Evolutionary conservation across 2,329 filamentous ascomycete genomes (phyloP), one percentile per base, ranked within the genome.

Genomic region (Calonectria leucothoes): DNA sequence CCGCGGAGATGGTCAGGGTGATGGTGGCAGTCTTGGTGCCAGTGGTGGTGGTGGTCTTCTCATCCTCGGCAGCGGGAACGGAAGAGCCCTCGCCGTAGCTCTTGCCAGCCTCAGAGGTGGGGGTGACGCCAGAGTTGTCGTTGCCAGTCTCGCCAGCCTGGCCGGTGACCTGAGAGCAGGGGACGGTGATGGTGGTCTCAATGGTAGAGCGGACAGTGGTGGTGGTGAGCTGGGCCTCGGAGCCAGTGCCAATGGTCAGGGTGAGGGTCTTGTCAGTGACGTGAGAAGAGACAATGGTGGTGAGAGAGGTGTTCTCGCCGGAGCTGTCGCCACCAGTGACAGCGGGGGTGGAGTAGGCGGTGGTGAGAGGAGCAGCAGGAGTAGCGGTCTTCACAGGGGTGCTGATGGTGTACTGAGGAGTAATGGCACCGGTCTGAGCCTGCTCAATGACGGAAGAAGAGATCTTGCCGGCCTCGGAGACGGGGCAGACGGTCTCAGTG

Each of bases 401-500:
- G 35, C 75, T 76, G n/a, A 80, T 59, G 82, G 77, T 81, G 39
- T 84, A 67, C 71, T 75, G 75, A 77, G 85, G 86, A 72, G 81
- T 82, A 75, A 85, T 81, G 64, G 81, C 78, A 75, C 82, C 84
- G 71, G 84, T 81, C 66, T 83, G 78, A 71, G 84, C 82, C 72
- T 82, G 72, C 10, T 78, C 76, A 52, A 87, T 79, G 76, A 87
- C 70, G 39, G 85, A 83, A 37, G 85, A 84, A 31, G 85, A 85
- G 82, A 87, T 85, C 73, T 81, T 81, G 63, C 78, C 79, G 35
- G 84, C 86, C 59, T 86, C 85, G 35, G 83, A 75, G 72, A 88
- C 83, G 75, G 88, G 87, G 84, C 88, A 89, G 77, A 89, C 83
- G 39, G 83, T 85, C 74, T 82, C 83, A 73, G 84, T 85, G 76